These are phyloP conservation scores for Tripterygium wilfordii DNA, from an alignment of 177 flowering plant genomes.

Conservation along the genomic window DNA sequence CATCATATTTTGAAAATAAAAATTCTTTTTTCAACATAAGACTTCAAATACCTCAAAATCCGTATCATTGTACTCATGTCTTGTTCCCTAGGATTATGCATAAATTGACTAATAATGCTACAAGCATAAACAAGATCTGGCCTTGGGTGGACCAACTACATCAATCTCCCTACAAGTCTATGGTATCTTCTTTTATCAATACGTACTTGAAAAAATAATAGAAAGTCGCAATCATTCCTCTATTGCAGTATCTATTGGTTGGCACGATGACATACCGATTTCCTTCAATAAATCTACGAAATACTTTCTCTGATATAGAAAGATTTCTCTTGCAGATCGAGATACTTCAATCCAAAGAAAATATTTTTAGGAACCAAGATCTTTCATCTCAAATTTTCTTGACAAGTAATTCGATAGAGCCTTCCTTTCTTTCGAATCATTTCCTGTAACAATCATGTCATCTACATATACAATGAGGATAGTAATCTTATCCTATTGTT, in stretches of 20 bases:
- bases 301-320: conserved; percentile 2
- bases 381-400: conserved; percentile 1
- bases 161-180: conserved; percentile 1
- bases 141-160: no score
- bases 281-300: not conserved
- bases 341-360: conserved; percentile 2
- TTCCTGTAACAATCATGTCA: not conserved
- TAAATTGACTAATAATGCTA: not conserved
- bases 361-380: not conserved
- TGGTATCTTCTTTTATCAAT: not conserved
- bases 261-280: not conserved
- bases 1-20: no score
- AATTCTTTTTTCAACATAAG: not conserved
- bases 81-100: no score
- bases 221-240: not conserved
- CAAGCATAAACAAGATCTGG: not conserved
- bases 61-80: not conserved
- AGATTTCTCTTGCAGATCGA: not conserved
- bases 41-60: not conserved
- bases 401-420: no score
- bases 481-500: not conserved
- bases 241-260: not conserved
- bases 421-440: not conserved
- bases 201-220: not conserved
- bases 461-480: conserved; percentile 1